Evolutionary conservation across 192 early-diverging fungal genomes (phyloP).

Genomic region (Glomus cerebriforme): DNA sequence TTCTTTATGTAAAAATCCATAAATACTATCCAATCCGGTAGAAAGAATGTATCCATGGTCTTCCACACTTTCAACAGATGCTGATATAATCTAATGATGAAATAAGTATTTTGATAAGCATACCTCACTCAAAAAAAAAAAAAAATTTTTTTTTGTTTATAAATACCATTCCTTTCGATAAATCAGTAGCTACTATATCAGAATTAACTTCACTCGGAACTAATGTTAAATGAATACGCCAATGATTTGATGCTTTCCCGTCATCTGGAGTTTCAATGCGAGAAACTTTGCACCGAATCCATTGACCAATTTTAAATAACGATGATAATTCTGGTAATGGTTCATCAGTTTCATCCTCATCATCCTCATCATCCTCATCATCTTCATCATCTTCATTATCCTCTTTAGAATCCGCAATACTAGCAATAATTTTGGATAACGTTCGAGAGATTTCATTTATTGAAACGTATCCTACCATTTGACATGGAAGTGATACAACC

Average conservation of each 20-base stretch:
- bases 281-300: conserved; percentile 73
- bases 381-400: conserved; percentile 59
- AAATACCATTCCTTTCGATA: conserved; percentile 69
- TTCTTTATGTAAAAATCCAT: conserved; percentile 75
- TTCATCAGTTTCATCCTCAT: conserved; percentile 41
- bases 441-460: conserved; percentile 86
- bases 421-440: conserved; percentile 70
- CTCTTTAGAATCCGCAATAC: conserved; percentile 51
- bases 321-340: conserved; percentile 66
- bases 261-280: conserved; percentile 49
- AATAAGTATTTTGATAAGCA: neutral
- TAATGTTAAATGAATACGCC: conserved; percentile 74
- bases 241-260: conserved; percentile 38
- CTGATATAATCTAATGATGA: conserved; percentile 56
- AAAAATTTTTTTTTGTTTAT: neutral
- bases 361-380: conserved; percentile 41
- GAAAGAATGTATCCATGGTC: conserved; percentile 91
- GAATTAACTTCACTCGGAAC: conserved; percentile 79
- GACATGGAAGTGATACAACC: conserved; percentile 80
- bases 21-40: conserved; percentile 66
- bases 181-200: conserved; percentile 62
- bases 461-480: conserved; percentile 78
- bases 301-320: conserved; percentile 83
- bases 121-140: neutral
- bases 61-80: conserved; percentile 79